These are phyloP conservation scores for Solanum chacoense DNA, from an alignment of 305 asterid species.

Conservation along the genomic window DNA sequence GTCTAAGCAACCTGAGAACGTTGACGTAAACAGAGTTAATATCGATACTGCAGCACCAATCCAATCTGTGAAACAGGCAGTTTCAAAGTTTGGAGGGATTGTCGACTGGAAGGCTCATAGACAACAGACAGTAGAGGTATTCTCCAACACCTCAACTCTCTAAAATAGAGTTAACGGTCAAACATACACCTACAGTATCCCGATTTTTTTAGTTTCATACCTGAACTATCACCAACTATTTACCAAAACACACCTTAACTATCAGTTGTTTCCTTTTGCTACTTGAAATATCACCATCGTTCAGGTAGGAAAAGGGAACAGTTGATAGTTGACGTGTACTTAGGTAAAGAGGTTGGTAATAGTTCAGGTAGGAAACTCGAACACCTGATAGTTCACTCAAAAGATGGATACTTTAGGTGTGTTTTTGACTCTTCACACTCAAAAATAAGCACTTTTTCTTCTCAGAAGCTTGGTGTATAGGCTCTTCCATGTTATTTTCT, in stretches of 20 bases:
- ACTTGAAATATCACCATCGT: neutral
- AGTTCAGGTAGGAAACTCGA: neutral
- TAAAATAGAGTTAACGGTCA: neutral
- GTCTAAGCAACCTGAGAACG: conserved; percentile 15
- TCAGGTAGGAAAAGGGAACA: neutral
- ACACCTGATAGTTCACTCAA: neutral
- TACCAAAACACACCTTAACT: neutral
- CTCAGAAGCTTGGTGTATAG: neutral
- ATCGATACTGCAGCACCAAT: conserved; percentile 71
- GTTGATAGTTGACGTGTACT: neutral
- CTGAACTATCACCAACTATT: neutral
- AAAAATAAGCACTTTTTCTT: neutral
- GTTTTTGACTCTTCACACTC: neutral
- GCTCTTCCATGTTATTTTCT: neutral
- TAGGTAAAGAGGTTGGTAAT: neutral
- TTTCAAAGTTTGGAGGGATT: conserved; percentile 77
- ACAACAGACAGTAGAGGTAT: conserved; percentile 65
- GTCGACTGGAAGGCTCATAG: conserved; percentile 93
- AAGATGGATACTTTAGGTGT: neutral
- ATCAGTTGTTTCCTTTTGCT: neutral
- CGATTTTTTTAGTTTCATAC: rapidly evolving
- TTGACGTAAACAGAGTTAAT: conserved; percentile 23
- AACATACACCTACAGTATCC: rapidly evolving
- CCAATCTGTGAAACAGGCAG: conserved; percentile 76
- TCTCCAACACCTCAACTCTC: neutral